Conservation (phyloP, 352 stramenopile species). For the Pythium grandisporangium region DNA sequence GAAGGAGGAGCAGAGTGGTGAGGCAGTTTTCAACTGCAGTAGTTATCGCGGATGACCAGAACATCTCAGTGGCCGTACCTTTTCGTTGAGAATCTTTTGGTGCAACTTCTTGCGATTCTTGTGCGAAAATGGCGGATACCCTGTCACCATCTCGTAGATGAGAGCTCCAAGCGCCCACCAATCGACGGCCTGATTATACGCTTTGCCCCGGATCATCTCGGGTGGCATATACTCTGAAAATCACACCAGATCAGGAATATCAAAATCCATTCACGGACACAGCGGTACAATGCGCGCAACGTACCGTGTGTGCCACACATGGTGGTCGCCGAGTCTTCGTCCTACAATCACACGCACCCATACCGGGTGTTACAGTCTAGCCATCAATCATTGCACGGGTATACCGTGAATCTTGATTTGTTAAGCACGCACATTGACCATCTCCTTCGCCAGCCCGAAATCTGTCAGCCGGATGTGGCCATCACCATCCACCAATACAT, state of each 20-base stretch:
- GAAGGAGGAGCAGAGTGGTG: background rate
- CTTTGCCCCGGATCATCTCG: conserved; percentile 79
- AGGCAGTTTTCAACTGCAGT: background rate
- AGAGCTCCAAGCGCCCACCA: conserved; percentile 79
- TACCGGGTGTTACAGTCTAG: background rate
- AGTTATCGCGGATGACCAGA: background rate
- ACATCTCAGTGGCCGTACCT: conserved; percentile 17
- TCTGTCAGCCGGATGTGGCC: conserved; percentile 82
- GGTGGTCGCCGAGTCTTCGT: conserved; percentile 68
- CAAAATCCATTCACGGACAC: too few relatives aligned
- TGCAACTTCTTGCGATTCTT: conserved; percentile 85
- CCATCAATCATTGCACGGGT: background rate
- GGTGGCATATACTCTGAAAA: conserved; percentile 80
- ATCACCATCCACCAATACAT: conserved; percentile 69
- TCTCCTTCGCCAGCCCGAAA: conserved; percentile 80
- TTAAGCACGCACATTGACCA: conserved; percentile 37
- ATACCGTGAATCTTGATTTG: background rate
- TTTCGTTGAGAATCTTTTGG: conserved; percentile 83
- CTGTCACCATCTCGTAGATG: conserved; percentile 85
- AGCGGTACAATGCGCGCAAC: too few relatives aligned
- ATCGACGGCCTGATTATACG: conserved; percentile 82
- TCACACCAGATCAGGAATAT: too few relatives aligned
- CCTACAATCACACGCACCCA: conserved; percentile 10
- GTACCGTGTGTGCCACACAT: conserved; percentile 77
- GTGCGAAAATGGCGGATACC: conserved; percentile 71